Percentiles rank a stretch among this genome's conserved stretches.
phyloP scores from a whole-genome alignment of 257 asterid genomes.

The Rhazya stricta region DNA sequence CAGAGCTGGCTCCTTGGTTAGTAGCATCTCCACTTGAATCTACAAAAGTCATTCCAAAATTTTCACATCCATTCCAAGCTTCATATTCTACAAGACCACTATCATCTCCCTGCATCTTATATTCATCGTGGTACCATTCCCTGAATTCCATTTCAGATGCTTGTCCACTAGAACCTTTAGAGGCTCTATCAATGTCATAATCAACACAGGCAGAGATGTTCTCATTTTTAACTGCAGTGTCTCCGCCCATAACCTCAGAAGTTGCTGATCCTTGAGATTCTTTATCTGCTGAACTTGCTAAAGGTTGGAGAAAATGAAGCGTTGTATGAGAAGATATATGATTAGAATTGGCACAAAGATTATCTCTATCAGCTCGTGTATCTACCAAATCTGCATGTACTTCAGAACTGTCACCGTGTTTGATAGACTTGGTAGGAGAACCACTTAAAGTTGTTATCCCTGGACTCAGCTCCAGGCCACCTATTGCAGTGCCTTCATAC shows the following conservation, averaged over 20 bases:
- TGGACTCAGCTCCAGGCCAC: constrained; percentile 25
- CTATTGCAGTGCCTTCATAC: constrained; percentile 15
- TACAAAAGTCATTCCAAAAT: constrained; percentile 16
- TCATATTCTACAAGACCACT: constrained; percentile 25
- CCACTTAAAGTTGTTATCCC: constrained; percentile 22
- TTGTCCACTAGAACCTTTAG: constrained; percentile 25
- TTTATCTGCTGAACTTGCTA: constrained; percentile 17
- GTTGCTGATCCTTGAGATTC: constrained; percentile 40
- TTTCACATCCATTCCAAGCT: constrained; percentile 20
- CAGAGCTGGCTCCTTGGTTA: constrained; percentile 28
- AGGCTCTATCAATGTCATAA: constrained; percentile 13
- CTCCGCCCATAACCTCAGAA: constrained; percentile 32
- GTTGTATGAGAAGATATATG: constrained; percentile 19
- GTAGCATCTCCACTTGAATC: constrained; percentile 20
- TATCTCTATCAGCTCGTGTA: constrained; percentile 18
- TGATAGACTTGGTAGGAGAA: constrained; percentile 24
- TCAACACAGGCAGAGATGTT: constrained; percentile 16
- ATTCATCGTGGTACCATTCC: constrained; percentile 29
- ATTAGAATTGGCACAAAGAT: constrained; percentile 16
- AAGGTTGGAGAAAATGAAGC: constrained; percentile 26
- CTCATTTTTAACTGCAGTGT: constrained; percentile 25
- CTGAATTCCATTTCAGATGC: constrained; percentile 37
- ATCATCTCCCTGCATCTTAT: constrained; percentile 28
- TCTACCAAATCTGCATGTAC: constrained; percentile 17
- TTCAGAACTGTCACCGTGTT: constrained; percentile 18